A percentile compares a stretch with the other conserved stretches of the same genome.
phyloP scores from a whole-genome alignment of 345 rosid genomes.

The Aquilaria malaccensis region DNA sequence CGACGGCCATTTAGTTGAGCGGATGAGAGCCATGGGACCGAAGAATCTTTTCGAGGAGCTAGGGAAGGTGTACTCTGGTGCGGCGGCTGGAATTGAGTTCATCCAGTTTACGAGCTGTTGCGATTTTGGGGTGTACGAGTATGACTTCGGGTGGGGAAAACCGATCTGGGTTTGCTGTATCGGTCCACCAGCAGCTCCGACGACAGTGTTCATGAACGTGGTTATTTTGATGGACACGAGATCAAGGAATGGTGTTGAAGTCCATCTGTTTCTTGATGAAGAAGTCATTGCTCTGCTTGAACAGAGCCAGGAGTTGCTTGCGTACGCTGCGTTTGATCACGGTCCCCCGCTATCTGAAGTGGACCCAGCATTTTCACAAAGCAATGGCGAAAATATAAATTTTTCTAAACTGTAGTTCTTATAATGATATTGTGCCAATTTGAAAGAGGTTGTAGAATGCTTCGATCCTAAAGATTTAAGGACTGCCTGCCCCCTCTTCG shows the following conservation, averaged over 20 bases:
- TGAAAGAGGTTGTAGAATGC: too few species aligned
- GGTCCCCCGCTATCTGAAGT: background rate
- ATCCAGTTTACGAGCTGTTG: constrained; percentile 7
- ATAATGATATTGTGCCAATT: too few species aligned
- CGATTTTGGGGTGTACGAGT: constrained; percentile 8
- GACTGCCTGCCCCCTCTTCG: too few species aligned
- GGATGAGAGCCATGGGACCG: background rate
- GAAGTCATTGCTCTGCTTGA: constrained; percentile 13
- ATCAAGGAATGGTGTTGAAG: constrained; percentile 13
- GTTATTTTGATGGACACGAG: constrained; percentile 9
- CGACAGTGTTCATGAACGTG: background rate
- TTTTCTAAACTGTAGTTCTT: too few species aligned
- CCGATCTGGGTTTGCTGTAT: constrained; percentile 5
- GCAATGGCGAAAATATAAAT: too few species aligned
- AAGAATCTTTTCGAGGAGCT: background rate
- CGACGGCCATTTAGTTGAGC: background rate
- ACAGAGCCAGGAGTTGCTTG: constrained; percentile 6
- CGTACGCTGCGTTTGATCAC: constrained; percentile 2
- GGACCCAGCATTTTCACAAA: too few species aligned
- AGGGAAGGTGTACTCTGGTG: background rate
- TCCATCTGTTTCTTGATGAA: constrained; percentile 7
- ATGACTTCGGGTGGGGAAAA: constrained; percentile 21
- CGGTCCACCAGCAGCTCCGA: background rate
- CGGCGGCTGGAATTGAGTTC: background rate
- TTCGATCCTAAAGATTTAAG: too few species aligned